Evolutionary conservation across 202 grass and related monocot genomes (phyloP), one percentile per base, ranked within the genome.

Genomic region (Carex sylvatica): DNA sequence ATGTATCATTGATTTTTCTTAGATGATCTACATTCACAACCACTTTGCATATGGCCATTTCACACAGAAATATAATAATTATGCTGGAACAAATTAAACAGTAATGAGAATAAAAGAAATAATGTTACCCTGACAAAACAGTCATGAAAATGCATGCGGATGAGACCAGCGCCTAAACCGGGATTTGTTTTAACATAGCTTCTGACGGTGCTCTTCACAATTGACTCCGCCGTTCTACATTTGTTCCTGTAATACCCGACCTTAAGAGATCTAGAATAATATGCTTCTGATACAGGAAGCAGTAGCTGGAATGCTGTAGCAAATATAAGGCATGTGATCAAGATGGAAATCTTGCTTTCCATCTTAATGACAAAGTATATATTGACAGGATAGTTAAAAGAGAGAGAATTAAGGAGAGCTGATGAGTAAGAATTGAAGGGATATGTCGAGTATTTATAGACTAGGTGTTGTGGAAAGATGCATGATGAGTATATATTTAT

Each of bases 91-190:
- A 61, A 6, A 61, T 5, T 9, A 13, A 44, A 24, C 7, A 23
- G 40, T 64, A 10, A 10, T 46, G 42, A 6, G 42, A 46, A 10
- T 0, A 22, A 68, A 65, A 76, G 61, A 52, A 9, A 49, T 13
- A 12, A 11, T 1, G 51, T 80, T 80, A 85, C 90, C 86, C 78
- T 70, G 70, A 96, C 93, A 87, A 96, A 96, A 71, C 93, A 97
- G 85, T 97, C 93, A 61, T 97, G 93, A 65, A 97, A 97, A 53
- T 79, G 70, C 93, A 95, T 82, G 36, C 90, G 86, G 55, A 95
- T 87, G 74, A 95, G 65, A 9, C 90, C 90, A 18, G 93, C 93
- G 56, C 86, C 93, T 31, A 89, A 4, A 6, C 79, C 79, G 0
- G 31, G 54, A 56, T 89, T 66, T 42, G 0, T 0, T 0, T 5